Conservation (phyloP, 345 rosid genomes). For the Isatis tinctoria region DNA sequence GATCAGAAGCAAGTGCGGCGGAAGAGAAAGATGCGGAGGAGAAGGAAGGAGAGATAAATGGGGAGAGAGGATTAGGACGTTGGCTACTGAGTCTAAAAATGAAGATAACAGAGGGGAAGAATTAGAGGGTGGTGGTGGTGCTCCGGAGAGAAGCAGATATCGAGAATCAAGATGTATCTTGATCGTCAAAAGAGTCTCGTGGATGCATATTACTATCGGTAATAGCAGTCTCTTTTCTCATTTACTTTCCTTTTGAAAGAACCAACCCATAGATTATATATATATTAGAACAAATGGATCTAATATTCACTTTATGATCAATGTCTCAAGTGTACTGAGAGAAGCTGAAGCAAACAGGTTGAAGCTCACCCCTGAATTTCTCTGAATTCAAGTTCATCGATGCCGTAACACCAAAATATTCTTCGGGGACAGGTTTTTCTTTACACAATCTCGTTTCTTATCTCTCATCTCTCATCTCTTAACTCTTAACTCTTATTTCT, state of each 20-base stretch:
- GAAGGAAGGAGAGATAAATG: too few species aligned
- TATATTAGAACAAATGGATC: background rate
- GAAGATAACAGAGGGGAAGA: too few species aligned
- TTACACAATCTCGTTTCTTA: background rate
- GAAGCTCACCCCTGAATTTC: conserved; percentile 88
- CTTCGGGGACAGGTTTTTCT: conserved; percentile 73
- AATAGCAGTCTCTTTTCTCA: background rate
- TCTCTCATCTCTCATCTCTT: too few species aligned
- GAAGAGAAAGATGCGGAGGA: too few species aligned
- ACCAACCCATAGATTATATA: background rate
- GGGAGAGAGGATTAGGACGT: conserved; percentile 10
- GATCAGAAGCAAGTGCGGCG: too few species aligned
- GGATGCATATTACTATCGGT: conserved; percentile 90
- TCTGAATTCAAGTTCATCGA: conserved; percentile 84
- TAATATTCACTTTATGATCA: background rate
- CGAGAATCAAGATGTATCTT: conserved; percentile 71
- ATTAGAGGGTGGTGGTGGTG: too few species aligned
- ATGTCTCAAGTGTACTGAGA: conserved; percentile 46
- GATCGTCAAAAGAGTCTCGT: conserved; percentile 76
- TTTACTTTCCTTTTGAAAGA: background rate
- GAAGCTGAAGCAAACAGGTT: conserved; percentile 93
- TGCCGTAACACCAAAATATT: conserved; percentile 81
- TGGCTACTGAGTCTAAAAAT: too few species aligned
- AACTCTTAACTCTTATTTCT: background rate
- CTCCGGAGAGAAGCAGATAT: conserved; percentile 36